phyloP scores from a whole-genome alignment of 257 asterid species.

The Mitragyna speciosa region DNA sequence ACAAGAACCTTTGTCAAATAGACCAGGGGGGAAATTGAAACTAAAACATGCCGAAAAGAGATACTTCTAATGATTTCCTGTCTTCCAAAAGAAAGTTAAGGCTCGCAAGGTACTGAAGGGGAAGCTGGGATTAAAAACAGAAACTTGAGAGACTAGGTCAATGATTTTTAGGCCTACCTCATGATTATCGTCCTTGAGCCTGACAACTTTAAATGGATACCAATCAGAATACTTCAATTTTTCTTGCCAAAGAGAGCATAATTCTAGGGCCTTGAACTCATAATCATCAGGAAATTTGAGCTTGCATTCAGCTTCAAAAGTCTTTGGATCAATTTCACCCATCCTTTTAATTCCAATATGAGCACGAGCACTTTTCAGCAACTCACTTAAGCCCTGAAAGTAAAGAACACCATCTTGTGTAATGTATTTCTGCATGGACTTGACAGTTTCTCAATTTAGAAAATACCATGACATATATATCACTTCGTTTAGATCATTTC shows the following conservation, averaged over 20 bases:
- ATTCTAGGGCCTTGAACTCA: conserved; percentile 48
- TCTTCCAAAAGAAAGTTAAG: background rate
- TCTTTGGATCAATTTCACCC: conserved; percentile 74
- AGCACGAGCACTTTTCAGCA: conserved; percentile 43
- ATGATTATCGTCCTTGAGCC: conserved; percentile 32
- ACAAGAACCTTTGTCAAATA: background rate
- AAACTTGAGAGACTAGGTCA: conserved; percentile 1
- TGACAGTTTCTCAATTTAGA: background rate
- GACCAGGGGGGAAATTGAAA: background rate
- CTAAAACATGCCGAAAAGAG: background rate
- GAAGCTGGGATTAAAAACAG: background rate
- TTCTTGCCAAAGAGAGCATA: conserved; percentile 73
- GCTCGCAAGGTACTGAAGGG: too few species aligned
- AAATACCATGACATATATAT: background rate
- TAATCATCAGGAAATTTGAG: conserved; percentile 49
- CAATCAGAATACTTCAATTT: conserved; percentile 50
- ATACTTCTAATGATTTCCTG: background rate
- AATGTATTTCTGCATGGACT: background rate
- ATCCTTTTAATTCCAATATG: conserved; percentile 69
- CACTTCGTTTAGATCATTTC: background rate
- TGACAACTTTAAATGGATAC: conserved; percentile 62
- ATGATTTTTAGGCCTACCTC: conserved; percentile 33
- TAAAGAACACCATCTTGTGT: background rate
- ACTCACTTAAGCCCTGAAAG: conserved; percentile 52
- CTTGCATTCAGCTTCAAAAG: conserved; percentile 57